These are phyloP conservation scores for Camellia japonica DNA, from an alignment of 148 eudicot species.

Conservation along the genomic window DNA sequence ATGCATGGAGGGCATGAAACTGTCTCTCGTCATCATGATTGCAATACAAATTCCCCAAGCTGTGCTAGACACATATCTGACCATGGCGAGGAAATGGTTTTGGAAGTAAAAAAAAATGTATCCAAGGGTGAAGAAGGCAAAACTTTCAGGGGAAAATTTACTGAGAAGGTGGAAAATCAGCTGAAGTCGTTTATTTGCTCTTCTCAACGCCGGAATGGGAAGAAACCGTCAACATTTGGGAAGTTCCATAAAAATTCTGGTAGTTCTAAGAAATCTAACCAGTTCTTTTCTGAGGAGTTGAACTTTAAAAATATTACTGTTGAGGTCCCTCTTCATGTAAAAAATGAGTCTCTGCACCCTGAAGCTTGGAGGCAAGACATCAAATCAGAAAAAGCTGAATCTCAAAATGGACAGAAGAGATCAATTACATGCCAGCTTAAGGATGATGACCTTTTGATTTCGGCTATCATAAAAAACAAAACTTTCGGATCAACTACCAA, in stretches of 20 bases:
- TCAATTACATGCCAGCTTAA: constrained; percentile 45
- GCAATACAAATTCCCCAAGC: constrained; percentile 31
- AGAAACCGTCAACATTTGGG: constrained; percentile 10
- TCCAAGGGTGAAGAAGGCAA: constrained; percentile 25
- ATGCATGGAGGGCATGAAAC: constrained; percentile 25
- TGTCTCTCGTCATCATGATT: constrained; percentile 29
- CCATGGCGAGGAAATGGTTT: constrained; percentile 18
- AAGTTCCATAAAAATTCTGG: constrained; percentile 11
- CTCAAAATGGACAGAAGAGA: constrained; percentile 28
- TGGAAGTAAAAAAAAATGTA: constrained; percentile 9
- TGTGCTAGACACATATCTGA: constrained; percentile 20
- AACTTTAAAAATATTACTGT: constrained; percentile 13
- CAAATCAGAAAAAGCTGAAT: constrained; percentile 20
- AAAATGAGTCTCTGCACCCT: neutral
- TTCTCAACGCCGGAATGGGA: constrained; percentile 13
- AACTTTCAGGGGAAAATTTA: neutral
- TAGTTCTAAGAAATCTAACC: constrained; percentile 1
- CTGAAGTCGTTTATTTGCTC: constrained; percentile 5
- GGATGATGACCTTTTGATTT: constrained; percentile 69
- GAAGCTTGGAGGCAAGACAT: constrained; percentile 26
- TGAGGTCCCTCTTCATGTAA: constrained; percentile 1
- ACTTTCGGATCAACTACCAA: constrained; percentile 34
- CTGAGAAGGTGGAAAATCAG: constrained; percentile 11
- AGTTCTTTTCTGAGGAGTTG: constrained; percentile 15
- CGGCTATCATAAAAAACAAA: constrained; percentile 66